Evolutionary conservation across 2,329 filamentous ascomycete genomes (phyloP), one percentile per base, ranked within the genome.

Genomic region (Colletotrichum sp.): DNA sequence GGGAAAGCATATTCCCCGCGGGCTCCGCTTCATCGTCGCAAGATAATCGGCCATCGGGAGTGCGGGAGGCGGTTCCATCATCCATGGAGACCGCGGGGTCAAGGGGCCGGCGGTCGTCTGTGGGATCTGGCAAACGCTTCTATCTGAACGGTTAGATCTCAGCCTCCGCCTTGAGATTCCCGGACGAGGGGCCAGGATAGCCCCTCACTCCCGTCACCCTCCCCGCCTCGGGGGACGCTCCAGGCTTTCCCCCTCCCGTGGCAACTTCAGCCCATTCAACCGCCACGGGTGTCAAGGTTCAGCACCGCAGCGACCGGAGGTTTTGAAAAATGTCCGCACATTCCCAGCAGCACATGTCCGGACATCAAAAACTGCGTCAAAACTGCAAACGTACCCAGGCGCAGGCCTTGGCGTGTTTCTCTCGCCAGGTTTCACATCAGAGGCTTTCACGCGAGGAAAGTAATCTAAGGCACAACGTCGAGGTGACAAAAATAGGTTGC

Each of bases 21-120:
- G 73, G 44, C 44, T 64, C 73, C 73, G 73, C 73, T 63, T 28
- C 64, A 24, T 15, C 39, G 18, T 36, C n/a, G 34, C 28, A 28
- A 49, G n/a, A 21, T 16, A 52, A 24, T 21, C 16, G 55, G 60
- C 13, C 69, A 63, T 59, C 63, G 57, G 57, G 30, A 18, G 13
- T 76, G 57, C 63, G 72, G 72, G 55, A 72, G 67, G 67, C 57
- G 44, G 68, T 21, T n/a, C 36, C 70, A 12, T 59, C 10, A n/a
- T 13, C 30, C 70, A 15, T 28, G 26, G 32, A 24, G 24, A 26
- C 44, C 36, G 67, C 12, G 60, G 34, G 57, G 28, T 24, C 65
- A 21, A 57, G 44, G 65, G 44, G 30, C 59, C 18, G 59, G 44
- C 44, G 44, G 28, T 34, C 30, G 7, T 63, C 30, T 34, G 39